phyloP scores from a whole-genome alignment of 306 rosid genomes.

The Geum urbanum region DNA sequence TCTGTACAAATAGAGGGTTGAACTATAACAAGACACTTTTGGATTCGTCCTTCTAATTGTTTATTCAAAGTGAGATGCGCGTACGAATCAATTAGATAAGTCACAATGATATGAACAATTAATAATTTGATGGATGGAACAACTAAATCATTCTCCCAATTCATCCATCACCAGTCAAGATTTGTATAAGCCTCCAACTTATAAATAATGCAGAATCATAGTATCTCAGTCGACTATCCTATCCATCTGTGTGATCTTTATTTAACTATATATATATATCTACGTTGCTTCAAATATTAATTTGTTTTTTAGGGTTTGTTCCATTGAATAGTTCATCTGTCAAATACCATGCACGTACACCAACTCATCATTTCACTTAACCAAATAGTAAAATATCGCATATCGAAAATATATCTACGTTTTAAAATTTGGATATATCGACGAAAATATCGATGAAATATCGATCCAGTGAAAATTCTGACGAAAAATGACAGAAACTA shows the following conservation, averaged over 20 bases:
- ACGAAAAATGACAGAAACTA: no score
- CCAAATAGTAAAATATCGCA: no score
- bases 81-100: neutral
- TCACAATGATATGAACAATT: constrained; percentile 1
- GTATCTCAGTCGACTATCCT: neutral
- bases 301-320: neutral
- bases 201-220: constrained; percentile 6
- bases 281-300: neutral
- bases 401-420: no score
- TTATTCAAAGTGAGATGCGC: neutral
- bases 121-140: neutral
- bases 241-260: neutral
- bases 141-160: constrained; percentile 3
- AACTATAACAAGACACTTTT: constrained; percentile 17
- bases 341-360: neutral
- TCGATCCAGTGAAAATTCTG: no score
- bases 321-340: neutral
- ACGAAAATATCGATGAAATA: no score
- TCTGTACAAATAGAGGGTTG: neutral
- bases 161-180: neutral
- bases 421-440: no score
- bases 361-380: neutral
- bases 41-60: constrained; percentile 7
- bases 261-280: no score
- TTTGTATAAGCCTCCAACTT: neutral